These are phyloP conservation scores for Camelina hispida DNA, from an alignment of 345 rosid species.

Conservation along the genomic window DNA sequence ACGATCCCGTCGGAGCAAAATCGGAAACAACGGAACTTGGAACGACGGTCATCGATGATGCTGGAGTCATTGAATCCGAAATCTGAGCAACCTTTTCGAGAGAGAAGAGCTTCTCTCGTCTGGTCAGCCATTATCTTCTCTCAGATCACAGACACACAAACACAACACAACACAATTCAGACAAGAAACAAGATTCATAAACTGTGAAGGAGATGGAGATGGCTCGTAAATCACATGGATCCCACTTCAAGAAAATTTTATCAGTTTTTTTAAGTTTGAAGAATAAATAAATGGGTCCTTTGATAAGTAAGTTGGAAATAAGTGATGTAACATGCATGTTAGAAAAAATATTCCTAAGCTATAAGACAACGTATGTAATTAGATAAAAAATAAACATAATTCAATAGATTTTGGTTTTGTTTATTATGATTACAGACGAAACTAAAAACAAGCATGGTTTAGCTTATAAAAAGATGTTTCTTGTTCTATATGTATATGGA, in stretches of 20 bases:
- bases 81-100: conserved; percentile 60
- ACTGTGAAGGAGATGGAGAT: neutral
- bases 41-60: conserved; percentile 38
- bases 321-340: neutral
- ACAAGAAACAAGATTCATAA: neutral
- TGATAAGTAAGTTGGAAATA: neutral
- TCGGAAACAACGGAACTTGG: conserved; percentile 54
- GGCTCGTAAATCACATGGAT: conserved; percentile 5
- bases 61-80: conserved; percentile 53
- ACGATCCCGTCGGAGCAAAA: conserved; percentile 50
- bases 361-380: no score
- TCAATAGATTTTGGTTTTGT: no score
- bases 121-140: conserved; percentile 49
- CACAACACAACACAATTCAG: neutral
- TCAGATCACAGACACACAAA: conserved; percentile 2
- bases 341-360: no score
- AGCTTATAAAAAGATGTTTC: no score
- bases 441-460: no score
- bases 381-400: no score
- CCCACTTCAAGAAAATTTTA: neutral
- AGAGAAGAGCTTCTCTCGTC: conserved; percentile 64
- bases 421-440: no score
- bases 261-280: neutral
- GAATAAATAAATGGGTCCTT: neutral
- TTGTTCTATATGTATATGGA: no score